Percentiles rank a stretch among this genome's conserved stretches.
Evolutionary conservation across 768 basidiomycete species (phyloP).

Genomic region (Lepiota brunneoincarnata): DNA sequence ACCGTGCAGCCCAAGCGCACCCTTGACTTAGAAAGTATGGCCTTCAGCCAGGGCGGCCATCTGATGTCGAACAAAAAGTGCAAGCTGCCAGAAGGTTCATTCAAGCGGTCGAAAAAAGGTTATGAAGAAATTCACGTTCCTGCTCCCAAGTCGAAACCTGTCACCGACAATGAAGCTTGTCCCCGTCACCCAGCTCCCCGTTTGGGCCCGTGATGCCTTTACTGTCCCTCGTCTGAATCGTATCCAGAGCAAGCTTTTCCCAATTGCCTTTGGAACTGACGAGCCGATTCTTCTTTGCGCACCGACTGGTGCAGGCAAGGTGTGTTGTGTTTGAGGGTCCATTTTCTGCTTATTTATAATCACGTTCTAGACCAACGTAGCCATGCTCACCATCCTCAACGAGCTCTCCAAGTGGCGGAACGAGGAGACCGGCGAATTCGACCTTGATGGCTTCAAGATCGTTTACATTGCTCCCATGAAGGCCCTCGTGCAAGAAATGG

Average conservation of each 20-base stretch:
- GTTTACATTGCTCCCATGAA: constrained; percentile 99
- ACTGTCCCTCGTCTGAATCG: constrained; percentile 80
- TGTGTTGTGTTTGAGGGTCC: constrained; percentile 30
- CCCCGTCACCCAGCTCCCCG: constrained; percentile 68
- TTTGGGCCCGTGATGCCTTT: constrained; percentile 89
- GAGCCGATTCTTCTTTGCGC: constrained; percentile 96
- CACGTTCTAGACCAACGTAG: constrained; percentile 84
- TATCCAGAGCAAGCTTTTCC: constrained; percentile 90
- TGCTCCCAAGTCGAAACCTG: constrained; percentile 77
- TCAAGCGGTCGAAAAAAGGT: constrained; percentile 94
- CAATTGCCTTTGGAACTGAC: constrained; percentile 90
- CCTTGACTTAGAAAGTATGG: constrained; percentile 90
- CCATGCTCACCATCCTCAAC: constrained; percentile 91
- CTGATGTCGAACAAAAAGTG: constrained; percentile 99
- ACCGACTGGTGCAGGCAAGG: constrained; percentile 98
- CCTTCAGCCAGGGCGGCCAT: constrained; percentile 95
- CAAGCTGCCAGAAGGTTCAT: constrained; percentile 95
- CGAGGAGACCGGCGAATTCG: constrained; percentile 74
- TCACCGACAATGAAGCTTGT: constrained; percentile 67
- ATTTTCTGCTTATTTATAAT: constrained; percentile 14
- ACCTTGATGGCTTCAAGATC: constrained; percentile 90
- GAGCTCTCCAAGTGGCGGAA: constrained; percentile 89
- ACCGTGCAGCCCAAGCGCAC: constrained; percentile 80
- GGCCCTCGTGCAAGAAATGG: constrained; percentile 98
- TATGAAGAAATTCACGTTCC: constrained; percentile 99